phyloP scores from a whole-genome alignment of 192 early-diverging fungal genomes.

The Podila verticillata region DNA sequence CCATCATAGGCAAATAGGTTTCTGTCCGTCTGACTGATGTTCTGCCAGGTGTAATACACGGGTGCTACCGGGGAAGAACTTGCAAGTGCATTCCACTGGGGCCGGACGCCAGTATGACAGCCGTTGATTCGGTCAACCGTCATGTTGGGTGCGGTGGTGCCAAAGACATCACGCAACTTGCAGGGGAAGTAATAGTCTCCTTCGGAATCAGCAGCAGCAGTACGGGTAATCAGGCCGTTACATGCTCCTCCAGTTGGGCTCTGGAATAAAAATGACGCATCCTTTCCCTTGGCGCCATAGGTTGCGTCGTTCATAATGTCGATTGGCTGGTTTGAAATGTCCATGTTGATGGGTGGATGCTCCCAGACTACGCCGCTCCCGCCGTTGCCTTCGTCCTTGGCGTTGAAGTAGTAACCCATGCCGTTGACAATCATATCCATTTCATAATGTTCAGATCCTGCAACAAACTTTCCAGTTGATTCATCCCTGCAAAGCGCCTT shows the following conservation, averaged over 20 bases:
- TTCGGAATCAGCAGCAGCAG: constrained; percentile 14
- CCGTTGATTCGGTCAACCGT: constrained; percentile 51
- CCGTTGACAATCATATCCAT: constrained; percentile 68
- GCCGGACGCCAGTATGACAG: constrained; percentile 56
- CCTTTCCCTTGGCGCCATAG: constrained; percentile 67
- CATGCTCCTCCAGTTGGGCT: constrained; percentile 61
- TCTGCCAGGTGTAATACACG: constrained; percentile 52
- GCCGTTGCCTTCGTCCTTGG: constrained; percentile 17
- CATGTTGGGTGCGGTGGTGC: constrained; percentile 51
- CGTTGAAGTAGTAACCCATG: constrained; percentile 69
- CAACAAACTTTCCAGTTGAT: constrained; percentile 50
- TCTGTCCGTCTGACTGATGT: constrained; percentile 58
- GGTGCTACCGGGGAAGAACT: constrained; percentile 49
- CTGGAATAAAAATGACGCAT: constrained; percentile 79
- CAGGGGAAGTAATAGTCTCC: constrained; percentile 42
- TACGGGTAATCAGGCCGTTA: constrained; percentile 16
- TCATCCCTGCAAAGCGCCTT: constrained; percentile 66
- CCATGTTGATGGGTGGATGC: constrained; percentile 48
- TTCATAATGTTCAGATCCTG: constrained; percentile 41
- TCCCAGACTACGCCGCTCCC: constrained; percentile 20
- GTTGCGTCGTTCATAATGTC: constrained; percentile 62
- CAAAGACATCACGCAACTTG: constrained; percentile 17
- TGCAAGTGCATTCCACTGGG: constrained; percentile 46
- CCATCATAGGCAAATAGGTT: constrained; percentile 62
- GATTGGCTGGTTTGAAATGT: constrained; percentile 13